Evolutionary conservation across 139 green algal species (phyloP).

Genomic region (Tetraselmis chui): DNA sequence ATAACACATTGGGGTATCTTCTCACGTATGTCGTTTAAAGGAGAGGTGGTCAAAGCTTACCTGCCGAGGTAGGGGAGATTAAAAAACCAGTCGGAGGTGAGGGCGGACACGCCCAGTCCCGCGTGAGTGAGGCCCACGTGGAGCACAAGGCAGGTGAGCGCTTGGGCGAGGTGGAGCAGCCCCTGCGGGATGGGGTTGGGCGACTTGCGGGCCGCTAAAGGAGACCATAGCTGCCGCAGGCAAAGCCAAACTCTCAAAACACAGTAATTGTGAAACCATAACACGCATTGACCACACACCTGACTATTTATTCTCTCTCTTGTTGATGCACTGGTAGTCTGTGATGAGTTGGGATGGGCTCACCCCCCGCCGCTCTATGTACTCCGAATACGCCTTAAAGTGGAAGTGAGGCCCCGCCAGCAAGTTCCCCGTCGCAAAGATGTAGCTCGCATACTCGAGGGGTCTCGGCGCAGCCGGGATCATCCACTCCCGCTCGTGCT

Average conservation of each 20-base stretch:
- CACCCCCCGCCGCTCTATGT: conserved; percentile 44
- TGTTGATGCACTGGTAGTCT: too few species aligned
- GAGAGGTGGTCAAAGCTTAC: too few species aligned
- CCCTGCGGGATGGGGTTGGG: conserved; percentile 25
- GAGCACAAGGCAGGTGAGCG: conserved; percentile 28
- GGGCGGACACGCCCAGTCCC: conserved; percentile 6
- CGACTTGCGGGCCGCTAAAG: neutral
- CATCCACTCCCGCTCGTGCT: neutral
- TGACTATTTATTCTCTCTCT: too few species aligned
- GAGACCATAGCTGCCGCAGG: neutral
- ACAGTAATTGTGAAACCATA: too few species aligned
- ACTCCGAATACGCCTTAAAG: conserved; percentile 65
- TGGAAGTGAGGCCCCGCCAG: conserved; percentile 76
- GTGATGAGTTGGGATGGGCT: neutral
- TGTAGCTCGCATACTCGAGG: conserved; percentile 65
- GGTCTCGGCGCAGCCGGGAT: conserved; percentile 25
- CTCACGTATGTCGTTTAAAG: too few species aligned
- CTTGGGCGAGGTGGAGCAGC: conserved; percentile 36
- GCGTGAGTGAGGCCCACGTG: conserved; percentile 27
- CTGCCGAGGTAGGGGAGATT: neutral
- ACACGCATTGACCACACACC: too few species aligned
- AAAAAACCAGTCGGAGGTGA: neutral
- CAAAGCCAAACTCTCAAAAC: too few species aligned
- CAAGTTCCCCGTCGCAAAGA: conserved; percentile 74
- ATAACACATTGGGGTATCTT: too few species aligned